Evolutionary conservation across 106 monocot genomes (phyloP).

Genomic region (Hemerocallis citrina): DNA sequence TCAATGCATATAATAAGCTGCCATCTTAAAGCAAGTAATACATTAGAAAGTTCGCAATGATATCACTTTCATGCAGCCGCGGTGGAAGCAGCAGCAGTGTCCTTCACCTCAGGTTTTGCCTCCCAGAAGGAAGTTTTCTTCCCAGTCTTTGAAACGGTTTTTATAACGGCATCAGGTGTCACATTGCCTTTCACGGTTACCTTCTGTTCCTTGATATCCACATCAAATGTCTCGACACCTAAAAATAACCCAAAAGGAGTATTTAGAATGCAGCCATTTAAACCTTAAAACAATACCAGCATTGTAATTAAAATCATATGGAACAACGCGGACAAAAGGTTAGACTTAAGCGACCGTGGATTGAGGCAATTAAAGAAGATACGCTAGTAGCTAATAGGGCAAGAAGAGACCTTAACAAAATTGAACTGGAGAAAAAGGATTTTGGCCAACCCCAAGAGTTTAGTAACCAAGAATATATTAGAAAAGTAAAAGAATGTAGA

Average conservation of each 20-base stretch:
- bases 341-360: too few species aligned
- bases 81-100: neutral
- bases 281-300: too few species aligned
- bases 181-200: slow-evolving; percentile 59
- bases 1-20: neutral
- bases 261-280: too few species aligned
- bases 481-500: neutral
- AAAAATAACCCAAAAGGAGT: neutral
- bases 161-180: slow-evolving; percentile 46
- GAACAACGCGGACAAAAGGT: too few species aligned
- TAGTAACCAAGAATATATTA: too few species aligned
- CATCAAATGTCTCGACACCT: slow-evolving; percentile 53
- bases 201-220: slow-evolving; percentile 46
- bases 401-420: too few species aligned
- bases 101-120: slow-evolving; percentile 1
- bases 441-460: too few species aligned
- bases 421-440: too few species aligned
- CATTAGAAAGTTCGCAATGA: neutral
- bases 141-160: slow-evolving; percentile 57
- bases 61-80: slow-evolving; percentile 1
- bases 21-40: neutral
- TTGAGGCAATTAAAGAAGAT: too few species aligned
- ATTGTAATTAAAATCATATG: too few species aligned
- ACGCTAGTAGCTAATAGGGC: too few species aligned
- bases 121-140: slow-evolving; percentile 55